Base-by-base conservation (phyloP, 306 rosid species). In the Cicer judaicum region DNA sequence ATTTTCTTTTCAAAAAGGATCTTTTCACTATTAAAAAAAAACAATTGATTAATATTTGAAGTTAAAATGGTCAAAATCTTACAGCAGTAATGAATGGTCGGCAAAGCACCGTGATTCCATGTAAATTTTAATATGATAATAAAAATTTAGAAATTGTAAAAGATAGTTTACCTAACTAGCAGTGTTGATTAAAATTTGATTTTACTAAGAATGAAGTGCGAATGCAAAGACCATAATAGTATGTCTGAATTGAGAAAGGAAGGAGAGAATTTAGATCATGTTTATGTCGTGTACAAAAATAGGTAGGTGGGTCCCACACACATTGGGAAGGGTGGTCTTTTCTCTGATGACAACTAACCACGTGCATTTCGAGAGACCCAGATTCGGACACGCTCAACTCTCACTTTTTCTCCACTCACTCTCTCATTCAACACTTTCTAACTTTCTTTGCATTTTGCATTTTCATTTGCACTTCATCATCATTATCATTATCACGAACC, bases 311-410 rank as follows among this genome's bases (percentile, higher is more conserved):
- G 24, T 3, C 91, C 91, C 87, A 84, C 53, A 59, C 44, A 64
- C 79, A 38, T 59, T 70, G 29, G 34, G 55, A 18, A 24, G 64
- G 29, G 12, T 38, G 11, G 48, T 84, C 75, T 81, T 70, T 83
- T 46, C 69, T 76, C 54, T 14, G 82, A 76, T 85, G 73, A 60
- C 75, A 89, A 91, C 93, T 82, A 64, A 79, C 88, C 97, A 91
- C 97, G 95, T 87, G 92, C 87, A 84, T 84, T 85, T 83, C 85
- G 82, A 79, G 73, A 75, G 82, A 52, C 78, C 7, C 81, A 80
- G 83, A 80, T 78, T 77, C 83, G 34, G 65, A 72, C 80, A 77
- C 83, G 38, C 70, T 54, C 24, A 65, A 66, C 70, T 55, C 82
- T 81, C 88, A 84, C 87, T 84, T 86, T 86, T 81, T 82, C 84